Evolutionary conservation across 768 basidiomycete species (phyloP).

Genomic region (Hysterangium stoloniferum): DNA sequence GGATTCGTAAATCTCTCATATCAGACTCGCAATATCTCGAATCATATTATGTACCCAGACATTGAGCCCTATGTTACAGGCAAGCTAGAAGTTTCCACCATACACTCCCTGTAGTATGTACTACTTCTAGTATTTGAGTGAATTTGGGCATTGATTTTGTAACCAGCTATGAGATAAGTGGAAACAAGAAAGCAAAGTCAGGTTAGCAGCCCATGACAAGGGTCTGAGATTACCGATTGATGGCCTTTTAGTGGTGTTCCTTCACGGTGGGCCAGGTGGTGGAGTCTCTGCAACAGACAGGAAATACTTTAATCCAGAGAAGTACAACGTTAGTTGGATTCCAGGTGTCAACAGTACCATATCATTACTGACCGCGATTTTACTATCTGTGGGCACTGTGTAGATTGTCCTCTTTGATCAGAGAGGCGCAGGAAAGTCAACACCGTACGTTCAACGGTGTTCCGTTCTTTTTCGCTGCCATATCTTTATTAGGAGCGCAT

Average conservation of each 20-base stretch:
- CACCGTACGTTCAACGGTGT: constrained; percentile 44
- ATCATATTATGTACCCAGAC: constrained; percentile 51
- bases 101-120: constrained; percentile 70
- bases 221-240: neutral
- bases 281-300: constrained; percentile 63
- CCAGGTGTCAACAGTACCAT: too few relatives aligned
- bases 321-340: constrained; percentile 57
- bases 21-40: neutral
- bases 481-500: constrained; percentile 47
- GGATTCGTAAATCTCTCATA: neutral
- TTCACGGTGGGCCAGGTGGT: constrained; percentile 83
- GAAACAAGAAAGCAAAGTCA: constrained; percentile 68
- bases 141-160: neutral
- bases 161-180: constrained; percentile 71
- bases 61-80: constrained; percentile 60
- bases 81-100: constrained; percentile 59
- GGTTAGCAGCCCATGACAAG: constrained; percentile 33
- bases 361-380: neutral
- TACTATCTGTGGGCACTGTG: constrained; percentile 3
- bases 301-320: constrained; percentile 73
- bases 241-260: constrained; percentile 54
- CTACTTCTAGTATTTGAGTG: neutral
- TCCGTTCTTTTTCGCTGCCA: neutral
- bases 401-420: constrained; percentile 88
- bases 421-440: constrained; percentile 81